Evolutionary conservation across 129 eudicot species (phyloP), one percentile per base, ranked within the genome.

Genomic region (Chrysanthemum makinoi): DNA sequence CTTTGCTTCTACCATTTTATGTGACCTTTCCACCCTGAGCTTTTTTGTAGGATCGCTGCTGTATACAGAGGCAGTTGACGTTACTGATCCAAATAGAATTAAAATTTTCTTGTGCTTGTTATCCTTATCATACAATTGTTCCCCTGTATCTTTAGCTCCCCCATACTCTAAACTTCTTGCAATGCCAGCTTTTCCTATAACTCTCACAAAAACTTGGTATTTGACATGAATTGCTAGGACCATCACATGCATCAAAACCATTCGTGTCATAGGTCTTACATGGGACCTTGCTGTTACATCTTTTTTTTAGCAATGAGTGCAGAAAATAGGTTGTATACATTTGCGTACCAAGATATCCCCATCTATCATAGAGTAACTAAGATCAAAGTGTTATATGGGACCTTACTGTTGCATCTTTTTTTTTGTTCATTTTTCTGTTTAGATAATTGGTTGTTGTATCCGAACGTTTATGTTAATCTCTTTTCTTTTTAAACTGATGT

Each of bases 1-100:
- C 83, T 90, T 90, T 47, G 95, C 97, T 81, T 90, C 95, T 52
- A 95, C 95, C 97, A 87, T 90, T 76, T 89, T 89, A 2, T 86
- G 81, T 10, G 93, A 89, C 30, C 90, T 75, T 66, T 89, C 90
- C 77, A 89, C 93, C 84, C 88, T 78, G 26, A 93, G 88, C 76
- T 84, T 89, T 75, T 82, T 89, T 65, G 93, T 86, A 35, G 93
- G 90, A 80, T 89, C 90, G 62, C 83, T 90, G 79, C 75, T 86
- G 71, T 89, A 88, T 81, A 57, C 93, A 80, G 96, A 86, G 43
- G 80, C 86, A 74, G 84, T 69, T 9, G 94, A 82, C 48, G 84
- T 82, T 14, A 79, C 73, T 43, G 96, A 89, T 74, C 94, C 90
- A 79, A 80, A 72, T 68, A 82, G 87, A 69, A 83, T 82, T 19